Evolutionary conservation across 768 basidiomycete genomes (phyloP).

Genomic region (Hygrocybe punicea): DNA sequence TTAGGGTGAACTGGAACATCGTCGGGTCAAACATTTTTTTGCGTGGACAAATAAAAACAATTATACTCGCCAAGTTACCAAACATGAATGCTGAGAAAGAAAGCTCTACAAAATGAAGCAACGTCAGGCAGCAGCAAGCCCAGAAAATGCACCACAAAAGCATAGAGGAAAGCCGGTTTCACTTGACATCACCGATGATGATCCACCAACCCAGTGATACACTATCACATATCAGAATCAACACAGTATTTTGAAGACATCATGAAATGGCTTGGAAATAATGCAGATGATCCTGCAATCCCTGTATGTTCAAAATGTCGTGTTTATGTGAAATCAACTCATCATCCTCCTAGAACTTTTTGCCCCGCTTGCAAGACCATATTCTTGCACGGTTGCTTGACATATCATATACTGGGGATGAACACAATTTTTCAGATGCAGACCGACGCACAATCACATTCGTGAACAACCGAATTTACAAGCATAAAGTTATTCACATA

Average conservation of each 20-base stretch:
- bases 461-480: conserved; percentile 25
- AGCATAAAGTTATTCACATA: conserved; percentile 32
- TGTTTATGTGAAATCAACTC: conserved; percentile 11
- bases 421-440: conserved; percentile 10
- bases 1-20: conserved; percentile 39
- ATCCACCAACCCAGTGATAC: neutral
- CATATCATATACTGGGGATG: conserved; percentile 15
- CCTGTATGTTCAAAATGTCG: conserved; percentile 16
- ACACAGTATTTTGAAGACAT: conserved; percentile 18
- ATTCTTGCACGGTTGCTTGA: conserved; percentile 25
- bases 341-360: conserved; percentile 21
- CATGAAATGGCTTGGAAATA: conserved; percentile 14
- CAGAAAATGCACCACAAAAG: conserved; percentile 2
- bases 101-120: conserved; percentile 9
- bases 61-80: conserved; percentile 36
- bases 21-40: conserved; percentile 32
- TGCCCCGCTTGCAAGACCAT: conserved; percentile 26
- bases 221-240: conserved; percentile 22
- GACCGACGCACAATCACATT: conserved; percentile 15
- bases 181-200: neutral
- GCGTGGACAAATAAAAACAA: conserved; percentile 28
- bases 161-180: neutral
- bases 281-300: conserved; percentile 9
- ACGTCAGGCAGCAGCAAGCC: conserved; percentile 13
- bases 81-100: conserved; percentile 10